Conservation (phyloP, 345 rosid genomes). For the Cardamine occulta region DNA sequence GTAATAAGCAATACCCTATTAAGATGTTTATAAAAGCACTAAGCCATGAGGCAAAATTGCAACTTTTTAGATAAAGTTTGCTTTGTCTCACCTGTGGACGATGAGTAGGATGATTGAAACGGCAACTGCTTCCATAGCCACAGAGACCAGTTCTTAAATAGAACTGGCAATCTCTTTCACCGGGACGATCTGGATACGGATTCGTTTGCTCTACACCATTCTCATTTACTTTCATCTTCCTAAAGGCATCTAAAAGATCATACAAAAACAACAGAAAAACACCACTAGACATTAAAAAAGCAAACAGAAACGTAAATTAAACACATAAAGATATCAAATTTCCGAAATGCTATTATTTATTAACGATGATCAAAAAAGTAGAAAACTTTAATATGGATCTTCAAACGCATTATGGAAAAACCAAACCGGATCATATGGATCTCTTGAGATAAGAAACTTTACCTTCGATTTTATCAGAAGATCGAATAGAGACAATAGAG, state of each 20-base stretch:
- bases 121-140: constrained; percentile 74
- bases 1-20: constrained; percentile 49
- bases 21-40: constrained; percentile 12
- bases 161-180: constrained; percentile 69
- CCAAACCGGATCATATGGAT: constrained; percentile 20
- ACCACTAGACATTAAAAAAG: not conserved
- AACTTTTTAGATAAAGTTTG: not conserved
- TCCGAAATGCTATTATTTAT: constrained; percentile 4
- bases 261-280: constrained; percentile 13
- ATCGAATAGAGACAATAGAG: constrained; percentile 59
- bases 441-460: not conserved
- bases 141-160: constrained; percentile 71
- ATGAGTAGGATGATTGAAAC: constrained; percentile 70
- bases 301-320: not conserved
- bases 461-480: constrained; percentile 68
- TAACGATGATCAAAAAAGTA: constrained; percentile 32
- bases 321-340: constrained; percentile 17
- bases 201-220: constrained; percentile 42
- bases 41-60: constrained; percentile 8
- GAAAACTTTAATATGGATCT: not conserved
- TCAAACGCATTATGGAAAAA: constrained; percentile 15
- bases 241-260: constrained; percentile 50
- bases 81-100: constrained; percentile 44
- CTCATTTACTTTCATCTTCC: constrained; percentile 60
- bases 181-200: constrained; percentile 76